Evolutionary conservation across 495 filamentous ascomycete species (phyloP).

Genomic region (Cudoniella acicularis): DNA sequence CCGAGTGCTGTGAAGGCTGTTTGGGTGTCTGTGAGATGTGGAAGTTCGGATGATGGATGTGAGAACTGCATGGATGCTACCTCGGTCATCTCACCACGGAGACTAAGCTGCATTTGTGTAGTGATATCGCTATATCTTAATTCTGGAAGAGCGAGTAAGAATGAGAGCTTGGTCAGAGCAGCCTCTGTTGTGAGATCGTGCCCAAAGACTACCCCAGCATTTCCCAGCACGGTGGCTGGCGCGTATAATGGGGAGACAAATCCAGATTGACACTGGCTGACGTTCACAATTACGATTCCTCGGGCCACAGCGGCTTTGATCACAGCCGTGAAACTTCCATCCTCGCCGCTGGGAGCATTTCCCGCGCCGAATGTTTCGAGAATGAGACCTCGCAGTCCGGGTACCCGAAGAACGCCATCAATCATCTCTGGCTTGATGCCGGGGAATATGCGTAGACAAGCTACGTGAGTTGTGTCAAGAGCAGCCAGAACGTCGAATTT

Average conservation of each 20-base stretch:
- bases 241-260: slow-evolving; percentile 90
- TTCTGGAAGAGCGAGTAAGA: slow-evolving; percentile 69
- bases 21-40: slow-evolving; percentile 41
- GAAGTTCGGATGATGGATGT: slow-evolving; percentile 51
- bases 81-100: slow-evolving; percentile 88
- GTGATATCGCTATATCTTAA: slow-evolving; percentile 60
- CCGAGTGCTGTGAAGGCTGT: slow-evolving; percentile 67
- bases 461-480: slow-evolving; percentile 83
- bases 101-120: slow-evolving; percentile 65
- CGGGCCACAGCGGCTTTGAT: slow-evolving; percentile 71
- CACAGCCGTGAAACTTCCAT: slow-evolving; percentile 78
- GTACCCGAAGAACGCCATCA: slow-evolving; percentile 76
- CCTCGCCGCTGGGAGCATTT: slow-evolving; percentile 82
- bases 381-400: slow-evolving; percentile 76
- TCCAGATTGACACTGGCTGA: slow-evolving; percentile 88
- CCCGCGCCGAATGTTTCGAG: slow-evolving; percentile 95
- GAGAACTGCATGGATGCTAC: slow-evolving; percentile 57
- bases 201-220: slow-evolving; percentile 87
- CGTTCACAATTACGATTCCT: slow-evolving; percentile 86
- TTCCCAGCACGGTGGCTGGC: slow-evolving; percentile 80
- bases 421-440: slow-evolving; percentile 96
- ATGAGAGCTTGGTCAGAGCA: slow-evolving; percentile 89
- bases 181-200: slow-evolving; percentile 93
- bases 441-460: slow-evolving; percentile 90
- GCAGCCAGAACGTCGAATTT: slow-evolving; percentile 74